Base-by-base conservation (phyloP, 495 filamentous ascomycete genomes). In the Aspergillus sclerotioniger region DNA sequence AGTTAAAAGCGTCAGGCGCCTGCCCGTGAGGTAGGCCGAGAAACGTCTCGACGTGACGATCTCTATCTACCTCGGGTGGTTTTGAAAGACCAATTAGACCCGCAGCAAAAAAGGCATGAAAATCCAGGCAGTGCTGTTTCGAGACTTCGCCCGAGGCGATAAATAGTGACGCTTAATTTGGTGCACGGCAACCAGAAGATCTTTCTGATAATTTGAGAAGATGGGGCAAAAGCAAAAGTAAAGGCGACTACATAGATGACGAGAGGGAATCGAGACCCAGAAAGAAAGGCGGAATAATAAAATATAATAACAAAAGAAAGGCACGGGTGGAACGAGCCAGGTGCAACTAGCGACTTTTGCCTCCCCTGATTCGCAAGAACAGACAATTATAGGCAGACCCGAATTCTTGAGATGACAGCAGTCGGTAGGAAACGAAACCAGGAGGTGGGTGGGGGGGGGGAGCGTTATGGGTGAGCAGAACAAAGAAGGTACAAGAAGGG, bases 181-280 rank as follows among this genome's bases (percentile, higher is more conserved):
- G 37, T n/a, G 37, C 13, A 41, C 37, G 37, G 6, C 8, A 41
- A 15, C 13, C 37, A n/a, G 25, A 46, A 16, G 16, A 44, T 9
- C 15, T 51, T 20, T 33, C 28, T 41, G 48, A 49, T 45, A n/a
- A 44, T 33, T 19, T 41, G 48, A 49, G 50, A n/a, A 44, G 44
- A 56, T 3, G 44, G 31, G 19, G 16, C 19, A 6, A 37, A 20
- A 39, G 37, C 19, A 32, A 49, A 50, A 35, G 48, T 3, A 56
- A 16, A 16, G 37, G n/a, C 8, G 9, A 35, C 9, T 41, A 41
- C n/a, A 41, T 15, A 13, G 13, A 41, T 5, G 1, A 5, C 37
- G 9, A 25, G 8, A 15, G 17, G 15, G 28, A 51, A 13, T 25
- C 25, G 25, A 25, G 25, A 25, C 25, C 2, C 25, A 25, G 5